Evolutionary conservation across 1,139 yeast genomes (phyloP).

Genomic region (Yamadazyma jaroonii): DNA sequence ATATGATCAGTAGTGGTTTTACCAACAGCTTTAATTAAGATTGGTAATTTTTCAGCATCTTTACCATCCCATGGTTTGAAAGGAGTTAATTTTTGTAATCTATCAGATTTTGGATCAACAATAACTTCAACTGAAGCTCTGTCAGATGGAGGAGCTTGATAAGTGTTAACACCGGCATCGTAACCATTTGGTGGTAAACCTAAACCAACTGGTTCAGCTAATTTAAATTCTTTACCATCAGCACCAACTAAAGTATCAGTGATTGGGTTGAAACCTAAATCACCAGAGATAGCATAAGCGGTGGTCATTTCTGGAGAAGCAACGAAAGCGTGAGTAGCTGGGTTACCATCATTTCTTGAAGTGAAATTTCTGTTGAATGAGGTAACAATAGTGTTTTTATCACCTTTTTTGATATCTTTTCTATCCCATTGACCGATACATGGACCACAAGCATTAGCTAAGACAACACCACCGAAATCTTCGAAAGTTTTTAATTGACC

Average conservation of each 20-base stretch:
- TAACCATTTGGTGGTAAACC: conserved; percentile 93
- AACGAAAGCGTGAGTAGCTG: conserved; percentile 96
- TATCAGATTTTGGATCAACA: conserved; percentile 77
- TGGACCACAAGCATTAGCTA: conserved; percentile 99
- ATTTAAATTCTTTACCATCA: conserved; percentile 93
- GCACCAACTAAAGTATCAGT: conserved; percentile 93
- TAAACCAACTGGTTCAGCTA: conserved; percentile 84
- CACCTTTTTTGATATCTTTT: conserved; percentile 95
- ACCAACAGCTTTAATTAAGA: conserved; percentile 94
- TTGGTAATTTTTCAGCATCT: conserved; percentile 86
- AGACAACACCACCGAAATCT: conserved; percentile 91
- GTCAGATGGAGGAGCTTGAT: conserved; percentile 96
- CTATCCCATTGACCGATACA: conserved; percentile 99
- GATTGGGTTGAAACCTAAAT: conserved; percentile 96
- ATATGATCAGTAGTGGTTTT: conserved; percentile 99
- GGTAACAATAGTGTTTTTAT: conserved; percentile 95
- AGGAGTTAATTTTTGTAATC: conserved; percentile 51
- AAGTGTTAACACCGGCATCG: conserved; percentile 93
- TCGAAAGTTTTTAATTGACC: conserved; percentile 88
- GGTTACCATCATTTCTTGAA: conserved; percentile 98
- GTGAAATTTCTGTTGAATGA: conserved; percentile 99
- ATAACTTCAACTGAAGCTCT: conserved; percentile 72
- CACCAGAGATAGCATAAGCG: conserved; percentile 96
- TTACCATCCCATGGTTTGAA: conserved; percentile 87
- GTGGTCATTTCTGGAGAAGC: conserved; percentile 98